Base-by-base conservation (phyloP, 345 rosid species). In the Sonneratia alba region DNA sequence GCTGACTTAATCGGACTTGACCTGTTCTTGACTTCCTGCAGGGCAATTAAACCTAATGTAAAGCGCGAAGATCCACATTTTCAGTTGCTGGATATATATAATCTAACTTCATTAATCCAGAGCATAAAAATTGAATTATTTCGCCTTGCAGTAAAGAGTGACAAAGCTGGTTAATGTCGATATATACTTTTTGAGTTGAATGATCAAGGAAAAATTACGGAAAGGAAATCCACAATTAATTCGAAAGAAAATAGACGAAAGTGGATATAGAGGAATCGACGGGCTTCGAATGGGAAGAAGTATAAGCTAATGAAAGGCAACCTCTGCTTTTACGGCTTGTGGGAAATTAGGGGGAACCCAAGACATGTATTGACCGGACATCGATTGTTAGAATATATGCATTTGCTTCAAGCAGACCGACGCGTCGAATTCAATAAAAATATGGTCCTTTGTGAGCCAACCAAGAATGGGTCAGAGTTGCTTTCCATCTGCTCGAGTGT, bases 1-100 rank as follows among this genome's bases (percentile, higher is more conserved):
- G 77, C 79, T 68, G 85, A 70, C 76, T 57, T 48, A 70, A 67
- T 68, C 67, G 75, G 71, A 71, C 72, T 74, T 36, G 85, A 47
- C 70, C n/a, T 74, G 48, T 71, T 61, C 74, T 32, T 36, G 34
- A 69, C 72, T 10, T 66, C 78, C 73, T 74, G 83, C 85, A 81
- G 79, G 73, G 36, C 11, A 70, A 63, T 79, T 36, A 42, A 51
- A 37, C 36, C 32, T 65, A 24, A 53, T 70, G 47, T 70, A 51
- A 56, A 38, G 36, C 32, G 22, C 8, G 32, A 15, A 62, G 66
- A 34, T 32, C 19, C 16, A 1, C 6, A 32, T 27, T 27, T 47
- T 47, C 51, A 47, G 51, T 47, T 47, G 12, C 6, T 13, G 3
- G 15, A 47, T 47, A 47, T 53, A 18, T 42, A 42, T 42, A 42